Base-by-base conservation (phyloP, 1,284 basidiomycete genomes). In the Xanthoconium separans region DNA sequence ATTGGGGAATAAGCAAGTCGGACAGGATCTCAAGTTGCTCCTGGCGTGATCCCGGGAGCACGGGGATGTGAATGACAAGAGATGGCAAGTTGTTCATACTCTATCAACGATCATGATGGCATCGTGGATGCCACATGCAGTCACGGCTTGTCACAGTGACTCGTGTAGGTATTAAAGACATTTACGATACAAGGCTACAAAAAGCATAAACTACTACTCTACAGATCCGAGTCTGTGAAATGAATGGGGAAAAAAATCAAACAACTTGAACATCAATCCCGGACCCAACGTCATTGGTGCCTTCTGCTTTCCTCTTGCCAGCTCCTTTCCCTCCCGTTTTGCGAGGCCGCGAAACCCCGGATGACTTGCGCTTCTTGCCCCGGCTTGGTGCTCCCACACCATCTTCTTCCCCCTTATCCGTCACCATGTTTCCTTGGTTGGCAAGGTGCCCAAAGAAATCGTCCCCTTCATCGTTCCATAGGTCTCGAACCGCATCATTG, bases 381-480 rank as follows among this genome's bases (percentile, higher is more conserved):
- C 70, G 70, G 50, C 62, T 61, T 3, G 66, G 55, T 33, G 49
- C 48, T 18, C 39, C 31, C 7, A 47, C 30, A 20, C 58, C 45
- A 7, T 71, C 67, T 10, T 73, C 74, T 45, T 76, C 75, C 10
- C 72, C 73, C 24, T 74, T 79, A 30, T 73, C 73, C 22, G 52
- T 63, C 3, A 46, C 44, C 42, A 41, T 41, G 20, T 56, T 56
- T 34, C 61, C 71, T 22, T 61, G 58, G 39, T 51, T 62, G 22
- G 59, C 47, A 22, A 68, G 59, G 49, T 85, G 83, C 1, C 85
- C 85, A 63, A 91, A 91, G 72, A 91, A 91, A 61, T 90, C 87
- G 61, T 91, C 89, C 10, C 87, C 89, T 64, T 91, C 89, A 44
- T 91, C 89, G 58, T 86, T 84, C 89, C 89, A 91, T 15, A 91